A percentile compares a stretch with the other conserved stretches of the same genome.
Conservation (phyloP, 768 basidiomycete species). For the Lactarius tabidus region DNA sequence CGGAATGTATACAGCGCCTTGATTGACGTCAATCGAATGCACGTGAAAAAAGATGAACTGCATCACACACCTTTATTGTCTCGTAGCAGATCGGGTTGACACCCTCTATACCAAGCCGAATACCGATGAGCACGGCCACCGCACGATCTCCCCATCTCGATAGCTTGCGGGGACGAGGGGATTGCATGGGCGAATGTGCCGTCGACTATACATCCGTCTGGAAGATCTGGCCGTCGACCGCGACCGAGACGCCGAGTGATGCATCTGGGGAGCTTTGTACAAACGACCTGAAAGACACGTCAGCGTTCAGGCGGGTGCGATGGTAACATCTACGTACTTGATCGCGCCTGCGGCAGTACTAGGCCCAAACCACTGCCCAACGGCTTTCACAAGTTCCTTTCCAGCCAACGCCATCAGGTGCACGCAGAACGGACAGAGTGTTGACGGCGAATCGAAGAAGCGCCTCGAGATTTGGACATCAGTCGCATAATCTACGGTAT, state of each 20-base stretch:
- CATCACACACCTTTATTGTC: constrained; percentile 57
- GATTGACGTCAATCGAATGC: not conserved
- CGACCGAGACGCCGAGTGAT: constrained; percentile 82
- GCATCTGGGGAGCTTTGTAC: constrained; percentile 73
- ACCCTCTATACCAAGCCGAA: constrained; percentile 61
- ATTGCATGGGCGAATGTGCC: constrained; percentile 39
- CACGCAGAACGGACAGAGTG: constrained; percentile 85
- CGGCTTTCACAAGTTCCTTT: constrained; percentile 90
- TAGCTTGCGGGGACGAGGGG: constrained; percentile 28
- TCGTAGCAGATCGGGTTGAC: constrained; percentile 93
- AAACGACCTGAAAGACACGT: constrained; percentile 40
- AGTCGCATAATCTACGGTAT: constrained; percentile 65
- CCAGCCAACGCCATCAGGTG: constrained; percentile 95
- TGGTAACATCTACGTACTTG: constrained; percentile 46
- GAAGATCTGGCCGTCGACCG: constrained; percentile 45
- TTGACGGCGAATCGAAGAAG: constrained; percentile 89
- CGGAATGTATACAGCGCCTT: constrained; percentile 65
- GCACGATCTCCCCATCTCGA: constrained; percentile 72
- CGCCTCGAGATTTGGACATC: constrained; percentile 91
- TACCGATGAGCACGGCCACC: constrained; percentile 81
- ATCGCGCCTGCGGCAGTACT: constrained; percentile 83
- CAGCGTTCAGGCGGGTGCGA: not conserved
- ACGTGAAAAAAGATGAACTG: not conserved
- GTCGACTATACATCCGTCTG: constrained; percentile 82
- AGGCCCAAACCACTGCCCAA: constrained; percentile 59